These are phyloP conservation scores for Chaetomium cochliodes DNA, from an alignment of 495 filamentous ascomycete species.

Conservation along the genomic window DNA sequence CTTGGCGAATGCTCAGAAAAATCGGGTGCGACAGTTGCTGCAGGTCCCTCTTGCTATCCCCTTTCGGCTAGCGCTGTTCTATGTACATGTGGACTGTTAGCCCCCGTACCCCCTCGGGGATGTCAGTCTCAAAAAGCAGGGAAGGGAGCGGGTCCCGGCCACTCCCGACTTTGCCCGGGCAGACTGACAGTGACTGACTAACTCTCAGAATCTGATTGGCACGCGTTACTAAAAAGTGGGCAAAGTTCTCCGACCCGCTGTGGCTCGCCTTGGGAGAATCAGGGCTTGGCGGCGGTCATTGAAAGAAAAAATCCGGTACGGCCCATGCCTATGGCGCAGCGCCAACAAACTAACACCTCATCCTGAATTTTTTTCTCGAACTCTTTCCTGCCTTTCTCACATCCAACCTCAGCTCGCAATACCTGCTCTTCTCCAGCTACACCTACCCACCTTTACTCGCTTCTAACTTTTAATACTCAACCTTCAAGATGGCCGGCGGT, in stretches of 20 bases:
- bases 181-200: conserved; percentile 33
- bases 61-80: conserved; percentile 15
- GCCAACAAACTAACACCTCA: conserved; percentile 21
- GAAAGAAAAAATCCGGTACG: conserved; percentile 23
- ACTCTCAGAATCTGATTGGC: conserved; percentile 28
- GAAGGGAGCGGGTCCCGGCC: conserved; percentile 19
- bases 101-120: too few species aligned
- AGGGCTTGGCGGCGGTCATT: conserved; percentile 32
- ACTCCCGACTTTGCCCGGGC: conserved; percentile 34
- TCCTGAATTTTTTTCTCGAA: conserved; percentile 28
- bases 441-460: conserved; percentile 4
- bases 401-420: conserved; percentile 17
- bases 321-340: conserved; percentile 7
- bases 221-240: neutral
- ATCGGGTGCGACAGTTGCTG: conserved; percentile 20
- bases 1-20: conserved; percentile 21
- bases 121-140: neutral
- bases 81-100: too few species aligned
- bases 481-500: conserved; percentile 49
- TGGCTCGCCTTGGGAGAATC: conserved; percentile 25
- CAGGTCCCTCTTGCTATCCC: conserved; percentile 14
- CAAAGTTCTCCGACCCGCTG: conserved; percentile 25
- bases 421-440: conserved; percentile 12
- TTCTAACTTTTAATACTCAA: conserved; percentile 19
- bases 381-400: conserved; percentile 19